Percentiles rank a stretch among this genome's conserved stretches.
phyloP scores from a whole-genome alignment of 352 stramenopile species.

The Globisporangium carolinianum region DNA sequence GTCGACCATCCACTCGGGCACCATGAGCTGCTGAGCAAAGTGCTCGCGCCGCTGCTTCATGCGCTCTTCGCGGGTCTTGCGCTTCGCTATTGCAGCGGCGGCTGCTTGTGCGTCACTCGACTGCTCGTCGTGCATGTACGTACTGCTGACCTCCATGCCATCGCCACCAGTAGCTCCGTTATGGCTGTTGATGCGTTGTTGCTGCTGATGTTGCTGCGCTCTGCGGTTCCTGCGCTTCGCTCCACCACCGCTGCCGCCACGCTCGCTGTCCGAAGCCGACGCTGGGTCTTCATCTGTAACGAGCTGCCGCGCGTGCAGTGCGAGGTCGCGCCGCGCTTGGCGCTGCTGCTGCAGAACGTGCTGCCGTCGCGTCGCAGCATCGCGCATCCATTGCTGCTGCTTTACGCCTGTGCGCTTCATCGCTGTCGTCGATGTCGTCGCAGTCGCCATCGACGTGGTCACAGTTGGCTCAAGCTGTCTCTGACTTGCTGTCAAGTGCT shows the following conservation, averaged over 20 bases:
- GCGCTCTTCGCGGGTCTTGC: slow-evolving; percentile 64
- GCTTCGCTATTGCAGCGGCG: slow-evolving; percentile 25
- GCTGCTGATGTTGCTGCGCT: slow-evolving; percentile 4
- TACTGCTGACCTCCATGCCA: slow-evolving; percentile 22
- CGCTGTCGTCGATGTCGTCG: background rate
- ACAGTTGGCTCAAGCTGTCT: background rate
- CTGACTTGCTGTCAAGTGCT: background rate
- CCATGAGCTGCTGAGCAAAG: slow-evolving; percentile 80
- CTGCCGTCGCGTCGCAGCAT: slow-evolving; percentile 47
- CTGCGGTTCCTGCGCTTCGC: slow-evolving; percentile 8
- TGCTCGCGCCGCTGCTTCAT: slow-evolving; percentile 62
- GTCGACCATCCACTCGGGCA: slow-evolving; percentile 89
- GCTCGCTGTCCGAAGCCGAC: slow-evolving; percentile 20
- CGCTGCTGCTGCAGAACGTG: slow-evolving; percentile 62
- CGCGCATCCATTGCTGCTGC: slow-evolving; percentile 52
- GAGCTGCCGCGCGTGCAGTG: slow-evolving; percentile 66
- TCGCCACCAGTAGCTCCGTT: background rate
- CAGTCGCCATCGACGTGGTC: background rate
- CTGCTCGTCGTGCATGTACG: slow-evolving; percentile 1
- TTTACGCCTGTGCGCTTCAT: slow-evolving; percentile 53
- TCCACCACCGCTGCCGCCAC: background rate
- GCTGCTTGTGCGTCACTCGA: slow-evolving; percentile 26
- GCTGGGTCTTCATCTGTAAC: slow-evolving; percentile 24
- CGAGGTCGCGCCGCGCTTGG: slow-evolving; percentile 70
- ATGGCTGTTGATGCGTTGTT: background rate